Base-by-base conservation (phyloP, 192 early-diverging fungal species). In the Dissophora ornata region DNA sequence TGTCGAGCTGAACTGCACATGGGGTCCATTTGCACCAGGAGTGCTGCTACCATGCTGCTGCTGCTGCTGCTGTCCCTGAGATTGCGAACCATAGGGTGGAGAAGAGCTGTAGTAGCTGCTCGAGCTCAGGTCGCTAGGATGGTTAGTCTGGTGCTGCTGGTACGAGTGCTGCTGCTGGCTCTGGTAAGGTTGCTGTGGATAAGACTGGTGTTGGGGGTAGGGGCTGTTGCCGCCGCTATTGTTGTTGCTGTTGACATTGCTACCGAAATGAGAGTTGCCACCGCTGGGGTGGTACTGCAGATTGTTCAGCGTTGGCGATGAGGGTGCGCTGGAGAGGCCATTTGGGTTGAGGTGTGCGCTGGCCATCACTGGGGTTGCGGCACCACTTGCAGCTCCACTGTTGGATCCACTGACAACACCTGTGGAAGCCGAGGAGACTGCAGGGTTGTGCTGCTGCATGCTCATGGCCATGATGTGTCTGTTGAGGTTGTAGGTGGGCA, bases 231-330 rank as follows among this genome's bases (percentile, higher is more conserved):
- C 28, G n/a, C 57, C 50, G 51, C 44, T 64, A 55, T 63, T 75
- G 34, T 22, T 65, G 56, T 55, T 69, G 42, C 32, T 52, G 32
- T 66, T 55, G 11, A 30, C 33, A 36, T 55, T 67, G 44, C 54
- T 68, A 21, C 22, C 33, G 33, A 49, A 33, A 36, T 74, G 56
- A n/a, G 54, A 54, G 57, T 25, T 55, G 25, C 45, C 47, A 42
- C 48, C 54, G 32, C 29, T 52, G 28, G 57, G 48, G 24, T 77
- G 56, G 42, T 67, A 67, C 6, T 67, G 58, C 15, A 50, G n/a
- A 36, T 41, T 55, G 49, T 62, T 77, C 33, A 67, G 53, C 9
- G 57, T 77, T 12, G 73, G 73, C 29, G 73, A 77, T 3, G 73
- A 62, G 32, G 73, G 73, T 4, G 64, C 65, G 26, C 56, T 75